Evolutionary conservation across 345 rosid genomes (phyloP), one percentile per base, ranked within the genome.

Genomic region (Hirschfeldia incana): DNA sequence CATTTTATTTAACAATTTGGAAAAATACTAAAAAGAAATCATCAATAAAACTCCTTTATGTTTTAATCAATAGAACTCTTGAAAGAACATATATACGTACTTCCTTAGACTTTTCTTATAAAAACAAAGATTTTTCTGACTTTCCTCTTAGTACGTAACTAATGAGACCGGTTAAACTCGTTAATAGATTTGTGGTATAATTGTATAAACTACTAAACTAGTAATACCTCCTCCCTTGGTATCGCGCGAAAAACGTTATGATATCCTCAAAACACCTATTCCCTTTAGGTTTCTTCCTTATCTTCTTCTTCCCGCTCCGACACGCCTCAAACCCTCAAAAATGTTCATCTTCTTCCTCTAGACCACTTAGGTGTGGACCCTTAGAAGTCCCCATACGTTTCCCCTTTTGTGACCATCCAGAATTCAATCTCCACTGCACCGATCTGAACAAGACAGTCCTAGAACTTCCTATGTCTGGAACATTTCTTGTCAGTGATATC

Each of bases 331-430:
- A 13, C 67, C 55, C 55, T 29, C 60, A 70, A 61, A 57, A 67
- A 33, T 91, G 97, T 72, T 4, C 86, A n/a, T 49, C 75, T 53
- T 55, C 86, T 46, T 76, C n/a, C 28, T 36, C 0, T 3, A 62
- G 11, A n/a, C 28, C 65, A 36, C 7, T 0, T 58, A 67, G 0
- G 16, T 85, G 94, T 75, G 79, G 68, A 70, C 33, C 3, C 37
- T 58, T 65, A 64, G 61, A 37, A 36, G 34, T 83, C 27, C 59
- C 59, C 1, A 75, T 89, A 26, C 88, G 87, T 42, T 93, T 91
- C 77, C 98, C 97, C 13, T 93, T 93, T 76, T 67, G 97, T 11
- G 87, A 87, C 8, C 83, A 79, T 70, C 83, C 89, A 1, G 94
- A 88, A 16, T 91, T 91, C 78, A 44, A 77, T 72, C 84, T 91